phyloP scores from a whole-genome alignment of 2,329 filamentous ascomycete genomes.

The Trichoderma sp. region DNA sequence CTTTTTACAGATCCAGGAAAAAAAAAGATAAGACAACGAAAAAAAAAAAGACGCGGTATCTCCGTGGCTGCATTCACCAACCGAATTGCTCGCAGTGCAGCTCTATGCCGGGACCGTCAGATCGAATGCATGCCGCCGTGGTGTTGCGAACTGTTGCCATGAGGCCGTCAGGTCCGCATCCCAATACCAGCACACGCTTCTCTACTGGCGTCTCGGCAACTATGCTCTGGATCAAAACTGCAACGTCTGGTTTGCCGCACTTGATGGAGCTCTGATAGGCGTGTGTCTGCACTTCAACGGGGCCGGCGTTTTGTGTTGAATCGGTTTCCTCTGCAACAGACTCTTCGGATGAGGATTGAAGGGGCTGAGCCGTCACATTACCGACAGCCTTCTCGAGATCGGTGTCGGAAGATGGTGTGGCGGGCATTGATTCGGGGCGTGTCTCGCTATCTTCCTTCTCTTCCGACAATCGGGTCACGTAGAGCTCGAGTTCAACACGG shows the following conservation, averaged over 20 bases:
- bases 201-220: constrained; percentile 29
- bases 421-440: constrained; percentile 16
- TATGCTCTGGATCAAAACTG: constrained; percentile 33
- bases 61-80: constrained; percentile 32
- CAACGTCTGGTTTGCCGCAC: constrained; percentile 39
- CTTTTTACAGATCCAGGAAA: neutral
- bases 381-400: constrained; percentile 18
- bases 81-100: constrained; percentile 49
- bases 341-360: constrained; percentile 21
- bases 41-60: neutral
- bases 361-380: neutral
- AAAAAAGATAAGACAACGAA: neutral
- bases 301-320: neutral
- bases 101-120: constrained; percentile 43
- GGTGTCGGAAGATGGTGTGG: constrained; percentile 9
- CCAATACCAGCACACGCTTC: constrained; percentile 42
- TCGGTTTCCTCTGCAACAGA: constrained; percentile 23
- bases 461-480: constrained; percentile 32
- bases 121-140: constrained; percentile 38
- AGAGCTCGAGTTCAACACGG: constrained; percentile 34
- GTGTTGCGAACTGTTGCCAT: constrained; percentile 43
- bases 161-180: constrained; percentile 45
- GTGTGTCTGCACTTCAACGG: neutral
- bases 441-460: neutral
- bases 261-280: constrained; percentile 27